A percentile compares a stretch with the other conserved stretches of the same genome.
Evolutionary conservation across 2,329 filamentous ascomycete species (phyloP).

Genomic region (Didymella arachidicola): DNA sequence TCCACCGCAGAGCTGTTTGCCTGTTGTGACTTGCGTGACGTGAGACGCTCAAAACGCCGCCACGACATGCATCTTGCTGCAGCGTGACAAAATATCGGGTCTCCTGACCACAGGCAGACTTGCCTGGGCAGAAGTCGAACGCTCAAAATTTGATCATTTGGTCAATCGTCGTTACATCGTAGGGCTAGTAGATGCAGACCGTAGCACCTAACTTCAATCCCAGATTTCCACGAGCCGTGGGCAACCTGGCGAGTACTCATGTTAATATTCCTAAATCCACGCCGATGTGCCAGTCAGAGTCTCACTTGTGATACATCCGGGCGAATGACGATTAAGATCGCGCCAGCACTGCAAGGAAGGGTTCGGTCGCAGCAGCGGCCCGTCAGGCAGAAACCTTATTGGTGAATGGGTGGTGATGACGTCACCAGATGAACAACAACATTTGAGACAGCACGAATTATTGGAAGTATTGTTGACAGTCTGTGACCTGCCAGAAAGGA

Average conservation of each 20-base stretch:
- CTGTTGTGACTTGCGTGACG: conserved; percentile 2
- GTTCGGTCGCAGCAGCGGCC: conserved; percentile 1
- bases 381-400: conserved; percentile 1
- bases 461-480: conserved; percentile 14
- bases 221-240: conserved; percentile 4
- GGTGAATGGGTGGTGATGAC: conserved; percentile 16
- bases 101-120: conserved; percentile 9
- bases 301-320: conserved; percentile 1
- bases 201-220: conserved; percentile 3
- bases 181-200: conserved; percentile 5
- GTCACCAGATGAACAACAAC: conserved; percentile 6
- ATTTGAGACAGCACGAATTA: conserved; percentile 16
- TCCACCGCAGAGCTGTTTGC: background rate
- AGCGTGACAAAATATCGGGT: background rate
- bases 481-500: conserved; percentile 32
- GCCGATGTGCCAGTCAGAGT: background rate
- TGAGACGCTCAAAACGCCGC: conserved; percentile 2
- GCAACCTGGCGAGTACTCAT: background rate
- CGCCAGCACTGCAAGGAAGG: conserved; percentile 16
- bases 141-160: background rate
- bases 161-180: conserved; percentile 1
- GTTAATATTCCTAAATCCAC: background rate
- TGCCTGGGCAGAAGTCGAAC: background rate
- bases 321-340: conserved; percentile 3
- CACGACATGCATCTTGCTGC: background rate